phyloP scores from a whole-genome alignment of 2,329 filamentous ascomycete species.

The Stachybotrys echinatus region DNA sequence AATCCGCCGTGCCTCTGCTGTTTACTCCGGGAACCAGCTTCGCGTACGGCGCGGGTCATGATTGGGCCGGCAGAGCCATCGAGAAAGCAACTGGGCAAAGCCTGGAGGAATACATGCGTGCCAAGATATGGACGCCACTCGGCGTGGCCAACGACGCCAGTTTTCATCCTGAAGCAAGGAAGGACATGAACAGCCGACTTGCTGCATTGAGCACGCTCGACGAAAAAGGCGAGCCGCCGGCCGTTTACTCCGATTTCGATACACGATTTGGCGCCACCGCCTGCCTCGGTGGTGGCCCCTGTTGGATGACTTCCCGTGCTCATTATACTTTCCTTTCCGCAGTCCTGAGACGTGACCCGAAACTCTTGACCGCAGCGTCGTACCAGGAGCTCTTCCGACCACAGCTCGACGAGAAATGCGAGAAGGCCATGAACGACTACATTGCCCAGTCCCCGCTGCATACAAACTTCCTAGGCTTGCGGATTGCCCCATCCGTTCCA shows the following conservation, averaged over 20 bases:
- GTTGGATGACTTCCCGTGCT: neutral
- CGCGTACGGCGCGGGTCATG: neutral
- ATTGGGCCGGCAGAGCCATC: neutral
- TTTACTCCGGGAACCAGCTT: neutral
- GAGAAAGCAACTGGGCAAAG: neutral
- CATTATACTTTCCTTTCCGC: conserved; percentile 4
- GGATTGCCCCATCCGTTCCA: neutral
- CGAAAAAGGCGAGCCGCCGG: conserved; percentile 1
- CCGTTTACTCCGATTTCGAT: neutral
- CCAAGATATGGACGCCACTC: neutral
- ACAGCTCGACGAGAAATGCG: conserved; percentile 4
- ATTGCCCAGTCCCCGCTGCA: neutral
- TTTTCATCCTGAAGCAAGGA: conserved; percentile 1
- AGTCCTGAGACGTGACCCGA: neutral
- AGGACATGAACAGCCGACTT: neutral
- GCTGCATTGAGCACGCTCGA: neutral
- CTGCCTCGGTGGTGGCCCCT: neutral
- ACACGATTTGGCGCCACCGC: neutral
- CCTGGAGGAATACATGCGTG: neutral
- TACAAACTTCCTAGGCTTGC: neutral
- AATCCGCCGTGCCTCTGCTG: neutral
- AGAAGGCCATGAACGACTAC: conserved; percentile 3
- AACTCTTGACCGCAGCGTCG: neutral
- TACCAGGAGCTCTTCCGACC: conserved; percentile 5
- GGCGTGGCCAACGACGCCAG: neutral